A percentile compares a stretch with the other conserved stretches of the same genome.
These are phyloP conservation scores for Spizellomyces punctatus DNA, from an alignment of 192 early-diverging fungal genomes.

Conservation along the genomic window DNA sequence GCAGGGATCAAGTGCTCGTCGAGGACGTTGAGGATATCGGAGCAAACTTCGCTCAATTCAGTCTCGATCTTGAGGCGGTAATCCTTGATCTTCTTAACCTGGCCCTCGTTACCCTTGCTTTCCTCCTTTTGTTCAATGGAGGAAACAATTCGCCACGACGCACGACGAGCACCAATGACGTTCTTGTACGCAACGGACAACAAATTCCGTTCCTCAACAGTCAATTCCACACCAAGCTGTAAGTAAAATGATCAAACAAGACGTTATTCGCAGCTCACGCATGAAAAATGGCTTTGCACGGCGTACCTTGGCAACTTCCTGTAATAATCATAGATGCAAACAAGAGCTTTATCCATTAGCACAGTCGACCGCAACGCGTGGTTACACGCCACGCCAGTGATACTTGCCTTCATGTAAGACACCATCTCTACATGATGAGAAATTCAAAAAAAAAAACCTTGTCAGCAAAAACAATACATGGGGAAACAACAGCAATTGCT, in stretches of 20 bases:
- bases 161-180: conserved; percentile 98
- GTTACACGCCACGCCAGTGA: background rate
- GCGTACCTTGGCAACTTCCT: conserved; percentile 85
- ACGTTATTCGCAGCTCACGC: conserved; percentile 13
- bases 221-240: conserved; percentile 86
- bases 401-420: conserved; percentile 73
- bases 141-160: conserved; percentile 98
- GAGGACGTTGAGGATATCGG: conserved; percentile 91
- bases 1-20: conserved; percentile 87
- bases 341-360: background rate
- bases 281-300: background rate
- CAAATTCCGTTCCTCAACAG: conserved; percentile 98
- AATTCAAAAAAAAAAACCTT: conserved; percentile 5
- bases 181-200: conserved; percentile 99
- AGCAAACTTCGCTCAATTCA: conserved; percentile 94
- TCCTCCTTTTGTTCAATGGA: conserved; percentile 99
- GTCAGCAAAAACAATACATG: background rate
- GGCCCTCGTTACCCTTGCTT: conserved; percentile 84
- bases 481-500: background rate
- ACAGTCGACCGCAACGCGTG: too few species aligned
- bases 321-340: background rate
- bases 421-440: conserved; percentile 74
- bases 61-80: conserved; percentile 95
- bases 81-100: conserved; percentile 91
- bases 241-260: conserved; percentile 71